Conservation (phyloP, 495 filamentous ascomycete species). For the Trichoderma asperelloides region DNA sequence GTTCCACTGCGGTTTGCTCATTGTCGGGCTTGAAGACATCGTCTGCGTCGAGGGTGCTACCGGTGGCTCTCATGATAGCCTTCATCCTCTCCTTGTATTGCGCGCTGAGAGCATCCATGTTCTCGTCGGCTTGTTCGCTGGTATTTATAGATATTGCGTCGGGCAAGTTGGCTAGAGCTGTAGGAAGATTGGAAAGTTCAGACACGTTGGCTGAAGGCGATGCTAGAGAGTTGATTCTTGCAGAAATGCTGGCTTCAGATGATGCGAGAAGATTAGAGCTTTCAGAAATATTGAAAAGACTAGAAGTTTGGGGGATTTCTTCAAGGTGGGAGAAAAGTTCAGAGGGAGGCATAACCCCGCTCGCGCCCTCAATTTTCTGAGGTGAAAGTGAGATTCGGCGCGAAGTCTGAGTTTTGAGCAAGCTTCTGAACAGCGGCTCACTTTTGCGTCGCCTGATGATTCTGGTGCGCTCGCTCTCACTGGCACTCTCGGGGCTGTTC, state of each 20-base stretch:
- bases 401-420: neutral
- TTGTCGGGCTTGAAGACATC: neutral
- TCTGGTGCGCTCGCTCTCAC: neutral
- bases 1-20: neutral
- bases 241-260: no score
- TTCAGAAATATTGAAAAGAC: neutral
- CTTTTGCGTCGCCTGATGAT: conserved; percentile 3
- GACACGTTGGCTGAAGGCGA: neutral
- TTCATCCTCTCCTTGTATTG: neutral
- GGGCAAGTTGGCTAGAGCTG: neutral
- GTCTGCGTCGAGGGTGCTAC: neutral
- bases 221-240: no score
- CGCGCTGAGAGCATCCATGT: neutral
- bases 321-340: neutral
- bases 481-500: neutral
- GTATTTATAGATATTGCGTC: neutral
- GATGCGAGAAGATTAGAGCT: no score
- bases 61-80: neutral
- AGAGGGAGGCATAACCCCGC: neutral
- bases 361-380: neutral
- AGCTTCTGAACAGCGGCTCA: neutral
- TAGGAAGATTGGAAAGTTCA: neutral
- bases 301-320: neutral
- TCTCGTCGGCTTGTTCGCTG: neutral
- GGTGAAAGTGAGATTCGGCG: neutral